These are phyloP conservation scores for Metarhizium album DNA, from an alignment of 2,329 filamentous ascomycete species.

Conservation along the genomic window DNA sequence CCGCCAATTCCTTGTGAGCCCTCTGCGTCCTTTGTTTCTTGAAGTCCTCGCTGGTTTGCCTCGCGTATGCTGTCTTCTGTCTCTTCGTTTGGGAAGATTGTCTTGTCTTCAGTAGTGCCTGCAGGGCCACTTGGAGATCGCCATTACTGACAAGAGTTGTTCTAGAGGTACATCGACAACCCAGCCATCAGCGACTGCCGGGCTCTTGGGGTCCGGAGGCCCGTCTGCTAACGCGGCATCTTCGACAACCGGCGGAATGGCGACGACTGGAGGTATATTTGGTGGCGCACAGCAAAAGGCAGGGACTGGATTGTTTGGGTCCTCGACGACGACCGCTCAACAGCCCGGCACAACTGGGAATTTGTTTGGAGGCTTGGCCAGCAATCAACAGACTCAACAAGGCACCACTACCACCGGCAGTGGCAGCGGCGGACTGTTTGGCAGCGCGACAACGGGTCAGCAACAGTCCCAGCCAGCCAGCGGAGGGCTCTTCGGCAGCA, in stretches of 20 bases:
- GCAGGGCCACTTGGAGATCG: neutral
- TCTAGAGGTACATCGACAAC: conserved; percentile 16
- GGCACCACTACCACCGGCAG: neutral
- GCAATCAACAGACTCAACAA: conserved; percentile 10
- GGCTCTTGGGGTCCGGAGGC: conserved; percentile 26
- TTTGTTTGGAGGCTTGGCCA: conserved; percentile 16
- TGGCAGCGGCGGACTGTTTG: conserved; percentile 4
- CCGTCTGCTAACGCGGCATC: conserved; percentile 16
- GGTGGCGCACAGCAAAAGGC: conserved; percentile 19
- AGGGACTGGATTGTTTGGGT: conserved; percentile 20
- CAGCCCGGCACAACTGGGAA: conserved; percentile 11
- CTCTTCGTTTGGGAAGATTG: neutral
- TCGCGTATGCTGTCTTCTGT: neutral
- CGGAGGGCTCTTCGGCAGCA: conserved; percentile 22
- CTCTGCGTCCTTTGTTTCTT: neutral
- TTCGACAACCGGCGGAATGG: conserved; percentile 21
- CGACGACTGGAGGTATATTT: conserved; percentile 27
- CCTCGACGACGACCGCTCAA: conserved; percentile 12
- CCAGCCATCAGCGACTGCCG: conserved; percentile 23
- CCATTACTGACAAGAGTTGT: neutral
- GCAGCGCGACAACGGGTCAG: conserved; percentile 9
- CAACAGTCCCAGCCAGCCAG: conserved; percentile 15
- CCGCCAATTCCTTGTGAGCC: conserved; percentile 40
- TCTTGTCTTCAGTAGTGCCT: neutral
- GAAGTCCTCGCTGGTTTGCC: neutral